Evolutionary conservation across 306 rosid genomes (phyloP).

Genomic region (Phaseolus lunatus): DNA sequence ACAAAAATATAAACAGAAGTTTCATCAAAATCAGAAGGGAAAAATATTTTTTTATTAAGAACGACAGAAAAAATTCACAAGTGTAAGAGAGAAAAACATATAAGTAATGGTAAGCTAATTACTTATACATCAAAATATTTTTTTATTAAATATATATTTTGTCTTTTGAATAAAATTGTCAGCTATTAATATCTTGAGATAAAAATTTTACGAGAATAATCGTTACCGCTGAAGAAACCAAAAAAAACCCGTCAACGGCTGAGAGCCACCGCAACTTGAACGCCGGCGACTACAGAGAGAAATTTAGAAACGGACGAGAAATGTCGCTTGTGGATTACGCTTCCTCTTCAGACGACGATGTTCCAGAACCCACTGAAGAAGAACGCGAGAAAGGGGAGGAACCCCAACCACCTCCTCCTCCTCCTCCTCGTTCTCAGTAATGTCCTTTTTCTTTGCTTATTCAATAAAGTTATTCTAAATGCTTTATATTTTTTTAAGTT

Average conservation of each 20-base stretch:
- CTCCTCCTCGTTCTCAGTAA: conserved; percentile 54
- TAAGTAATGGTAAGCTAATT: too few species aligned
- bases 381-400: conserved; percentile 35
- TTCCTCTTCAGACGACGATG: conserved; percentile 88
- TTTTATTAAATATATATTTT: too few species aligned
- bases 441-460: not conserved
- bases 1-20: too few species aligned
- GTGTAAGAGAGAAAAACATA: too few species aligned
- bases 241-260: not conserved
- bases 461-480: not conserved
- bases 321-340: conserved; percentile 96
- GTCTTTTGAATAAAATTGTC: too few species aligned
- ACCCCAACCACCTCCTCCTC: conserved; percentile 37
- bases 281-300: conserved; percentile 19
- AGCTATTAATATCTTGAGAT: too few species aligned
- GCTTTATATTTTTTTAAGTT: not conserved
- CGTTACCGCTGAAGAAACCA: not conserved
- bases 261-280: not conserved
- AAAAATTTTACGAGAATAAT: too few species aligned
- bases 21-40: too few species aligned
- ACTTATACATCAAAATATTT: too few species aligned
- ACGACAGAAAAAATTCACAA: too few species aligned
- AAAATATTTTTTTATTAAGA: too few species aligned
- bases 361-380: conserved; percentile 53
- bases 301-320: not conserved